These are phyloP conservation scores for Ganoderma boninense DNA, from an alignment of 1,284 basidiomycete genomes.

Conservation along the genomic window DNA sequence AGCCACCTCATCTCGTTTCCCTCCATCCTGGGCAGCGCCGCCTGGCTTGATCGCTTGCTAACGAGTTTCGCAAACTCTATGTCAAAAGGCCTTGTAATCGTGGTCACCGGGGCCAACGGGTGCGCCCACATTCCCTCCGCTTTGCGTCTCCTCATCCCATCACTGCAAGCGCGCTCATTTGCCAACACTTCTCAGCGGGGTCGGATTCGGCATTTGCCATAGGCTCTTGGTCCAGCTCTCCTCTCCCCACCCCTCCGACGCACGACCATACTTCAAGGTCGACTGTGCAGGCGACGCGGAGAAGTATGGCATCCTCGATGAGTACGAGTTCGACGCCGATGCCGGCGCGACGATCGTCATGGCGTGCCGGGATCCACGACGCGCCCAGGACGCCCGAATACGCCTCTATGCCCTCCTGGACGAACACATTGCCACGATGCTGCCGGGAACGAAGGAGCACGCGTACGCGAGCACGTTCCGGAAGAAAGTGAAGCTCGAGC, in stretches of 20 bases:
- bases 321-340: conserved; percentile 18
- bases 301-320: conserved; percentile 11
- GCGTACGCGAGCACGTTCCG: conserved; percentile 66
- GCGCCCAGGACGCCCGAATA: conserved; percentile 69
- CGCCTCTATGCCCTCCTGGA: conserved; percentile 66
- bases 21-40: not conserved
- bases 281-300: not conserved
- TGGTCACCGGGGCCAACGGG: conserved; percentile 80
- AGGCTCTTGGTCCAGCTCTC: conserved; percentile 80
- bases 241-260: conserved; percentile 56
- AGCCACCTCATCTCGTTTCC: not conserved
- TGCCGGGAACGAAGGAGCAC: conserved; percentile 48
- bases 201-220: conserved; percentile 87
- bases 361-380: conserved; percentile 77
- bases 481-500: conserved; percentile 67
- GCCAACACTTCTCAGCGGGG: conserved; percentile 62
- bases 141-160: not conserved
- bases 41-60: not conserved
- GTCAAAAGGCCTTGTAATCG: conserved; percentile 52
- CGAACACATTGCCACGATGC: conserved; percentile 51
- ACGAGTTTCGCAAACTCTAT: conserved; percentile 1
- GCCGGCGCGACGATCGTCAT: conserved; percentile 80
- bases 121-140: conserved; percentile 40
- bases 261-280: conserved; percentile 50
- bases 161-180: not conserved